Evolutionary conservation across 805 yeast species (phyloP), one percentile per base, ranked within the genome.

Genomic region (Yarrowia osloensis): DNA sequence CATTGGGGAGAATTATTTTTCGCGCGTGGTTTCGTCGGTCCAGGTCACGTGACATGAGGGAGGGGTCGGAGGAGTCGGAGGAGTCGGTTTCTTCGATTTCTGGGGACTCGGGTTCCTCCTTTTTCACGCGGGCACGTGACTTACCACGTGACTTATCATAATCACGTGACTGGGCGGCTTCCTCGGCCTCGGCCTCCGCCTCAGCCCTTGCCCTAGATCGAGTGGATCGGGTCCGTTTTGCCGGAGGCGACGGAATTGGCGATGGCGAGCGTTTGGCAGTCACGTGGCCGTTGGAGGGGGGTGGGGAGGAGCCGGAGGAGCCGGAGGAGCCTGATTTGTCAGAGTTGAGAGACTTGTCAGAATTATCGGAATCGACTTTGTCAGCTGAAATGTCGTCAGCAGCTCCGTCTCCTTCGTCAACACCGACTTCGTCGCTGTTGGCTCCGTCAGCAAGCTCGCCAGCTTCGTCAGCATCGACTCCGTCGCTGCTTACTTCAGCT

Each of bases 221-320:
- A 1, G 65, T 31, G 6, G 65, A 59, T 29, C 59, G 35, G n/a
- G 66, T 63, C 19, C 69, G 15, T 39, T 62, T 37, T 9, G 46
- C 46, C 13, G 46, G 68, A 31, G 62, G 61, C 1, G 42, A 17
- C 2, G 42, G 22, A 0, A n/a, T 4, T 1, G 61, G 61, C 2
- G 61, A n/a, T 3, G 44, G 21, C 1, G 44, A 22, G 1, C 44
- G 44, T 17, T 33, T 37, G 7, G n/a, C 19, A 1, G 37, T 29
- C 54, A 19, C 19, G 37, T 47, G 54, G 12, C n/a, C n/a, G n/a
- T n/a, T n/a, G n/a, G n/a, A n/a, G n/a, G n/a, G n/a, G n/a, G n/a
- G n/a, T n/a, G n/a, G n/a, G n/a, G n/a, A n/a, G n/a, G n/a, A n/a
- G n/a, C n/a, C n/a, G n/a, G n/a, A n/a, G n/a, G n/a, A n/a, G n/a